Base-by-base conservation (phyloP, 2,329 filamentous ascomycete species). In the Lizonia empirigonia region DNA sequence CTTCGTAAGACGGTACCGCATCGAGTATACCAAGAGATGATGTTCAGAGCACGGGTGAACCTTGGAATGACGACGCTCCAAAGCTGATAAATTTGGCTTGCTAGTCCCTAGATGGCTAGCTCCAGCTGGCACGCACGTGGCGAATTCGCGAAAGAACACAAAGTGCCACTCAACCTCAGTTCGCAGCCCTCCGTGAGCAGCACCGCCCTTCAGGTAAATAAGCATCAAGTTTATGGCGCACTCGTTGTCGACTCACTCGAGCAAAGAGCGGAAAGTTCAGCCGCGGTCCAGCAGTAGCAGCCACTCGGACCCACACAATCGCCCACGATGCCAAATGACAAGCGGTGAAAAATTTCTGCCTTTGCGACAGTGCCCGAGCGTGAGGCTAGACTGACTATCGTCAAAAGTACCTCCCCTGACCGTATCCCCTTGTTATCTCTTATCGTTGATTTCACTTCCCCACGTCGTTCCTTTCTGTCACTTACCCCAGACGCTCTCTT, bases 271-370 rank as follows among this genome's bases (percentile, higher is more conserved):
- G n/a, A 36, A 7, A 16, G 12, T 36, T 4, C 15, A 38, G 37
- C 34, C 26, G 24, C 32, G 20, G 33, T 29, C 20, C 27, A 32
- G 13, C 26, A 32, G 19, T 15, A 26, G 20, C 27, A 24, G 22
- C 44, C 53, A 55, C 29, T 49, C 16, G 35, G 40, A 49, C 38
- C 35, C 51, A 54, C 57, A 59, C 33, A 39, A 39, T 54, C 30
- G 54, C 52, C 54, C 59, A 62, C 64, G 55, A 60, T 60, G 58
- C 36, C 42, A 39, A 57, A 64, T 53, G 60, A 68, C 58, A 62
- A 64, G 66, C 64, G 66, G 66, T 67, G 64, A 68, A 68, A 67
- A 67, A 62, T 64, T 61, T 51, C 57, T 50, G 54, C 44, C 49
- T 39, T 48, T 48, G 55, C 58, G 55, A 60, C 44, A 44, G 58